A percentile compares a stretch with the other conserved stretches of the same genome.
Conservation (phyloP, 2,329 filamentous ascomycete genomes). For the Lachnellula hyalina region DNA sequence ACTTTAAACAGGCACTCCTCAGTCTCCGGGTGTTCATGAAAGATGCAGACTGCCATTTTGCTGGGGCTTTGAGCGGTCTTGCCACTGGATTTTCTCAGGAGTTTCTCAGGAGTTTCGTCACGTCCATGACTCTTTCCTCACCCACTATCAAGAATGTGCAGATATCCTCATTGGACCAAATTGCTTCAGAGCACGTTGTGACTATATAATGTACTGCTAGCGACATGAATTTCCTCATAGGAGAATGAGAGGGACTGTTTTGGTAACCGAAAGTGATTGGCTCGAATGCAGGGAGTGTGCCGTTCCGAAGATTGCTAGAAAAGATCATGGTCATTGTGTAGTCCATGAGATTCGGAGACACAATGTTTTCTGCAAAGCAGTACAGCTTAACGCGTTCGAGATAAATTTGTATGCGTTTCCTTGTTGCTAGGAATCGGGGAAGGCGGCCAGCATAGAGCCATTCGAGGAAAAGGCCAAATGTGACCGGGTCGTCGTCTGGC, state of each 20-base stretch:
- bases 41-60: background rate
- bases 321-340: background rate
- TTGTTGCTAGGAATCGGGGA: too few species aligned
- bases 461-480: conserved; percentile 7
- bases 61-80: background rate
- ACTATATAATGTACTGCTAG: too few species aligned
- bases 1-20: too few species aligned
- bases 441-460: conserved; percentile 4
- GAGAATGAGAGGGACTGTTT: background rate
- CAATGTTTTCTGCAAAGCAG: conserved; percentile 1
- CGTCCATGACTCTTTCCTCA: too few species aligned
- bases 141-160: too few species aligned
- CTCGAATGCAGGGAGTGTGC: background rate
- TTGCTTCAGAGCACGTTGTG: too few species aligned
- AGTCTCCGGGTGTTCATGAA: background rate
- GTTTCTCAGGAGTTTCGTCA: background rate
- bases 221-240: background rate
- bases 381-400: background rate
- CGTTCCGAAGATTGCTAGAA: background rate
- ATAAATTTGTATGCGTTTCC: too few species aligned
- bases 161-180: too few species aligned
- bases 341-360: background rate
- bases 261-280: background rate
- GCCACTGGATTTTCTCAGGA: background rate
- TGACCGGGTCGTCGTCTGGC: conserved; percentile 4